Conservation (phyloP, 2,329 filamentous ascomycete genomes). For the Akanthomyces uredinophilus region DNA sequence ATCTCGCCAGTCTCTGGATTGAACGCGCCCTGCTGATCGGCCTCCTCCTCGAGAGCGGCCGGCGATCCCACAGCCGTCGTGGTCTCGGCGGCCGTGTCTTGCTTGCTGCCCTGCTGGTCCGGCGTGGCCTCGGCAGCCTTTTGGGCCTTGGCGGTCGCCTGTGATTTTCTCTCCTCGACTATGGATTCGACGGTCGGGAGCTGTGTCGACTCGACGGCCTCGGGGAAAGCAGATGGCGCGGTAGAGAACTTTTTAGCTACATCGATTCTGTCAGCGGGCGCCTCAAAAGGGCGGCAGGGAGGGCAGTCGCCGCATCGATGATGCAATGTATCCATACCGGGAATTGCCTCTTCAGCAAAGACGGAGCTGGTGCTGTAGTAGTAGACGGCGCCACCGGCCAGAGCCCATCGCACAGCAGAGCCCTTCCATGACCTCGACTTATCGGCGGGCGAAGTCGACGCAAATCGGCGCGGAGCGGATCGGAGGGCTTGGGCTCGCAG, state of each 20-base stretch:
- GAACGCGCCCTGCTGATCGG: conserved; percentile 83
- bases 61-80: conserved; percentile 32
- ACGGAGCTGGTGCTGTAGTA: conserved; percentile 88
- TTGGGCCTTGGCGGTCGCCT: conserved; percentile 20
- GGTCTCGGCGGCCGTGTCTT: conserved; percentile 19
- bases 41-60: conserved; percentile 69
- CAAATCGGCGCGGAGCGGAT: conserved; percentile 43
- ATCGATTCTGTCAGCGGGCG: not conserved
- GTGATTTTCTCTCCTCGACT: conserved; percentile 50
- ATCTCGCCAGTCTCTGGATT: conserved; percentile 99
- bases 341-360: conserved; percentile 75
- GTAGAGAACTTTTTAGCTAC: conserved; percentile 26
- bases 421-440: conserved; percentile 81
- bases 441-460: conserved; percentile 48
- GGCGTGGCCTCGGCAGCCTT: conserved; percentile 26
- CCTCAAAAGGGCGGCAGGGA: not conserved
- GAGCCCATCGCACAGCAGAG: conserved; percentile 64
- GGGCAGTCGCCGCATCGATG: not conserved
- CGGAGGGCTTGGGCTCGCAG: conserved; percentile 36
- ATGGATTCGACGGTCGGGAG: conserved; percentile 63
- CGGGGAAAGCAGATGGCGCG: conserved; percentile 48
- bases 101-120: conserved; percentile 21
- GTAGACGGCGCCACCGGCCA: conserved; percentile 75
- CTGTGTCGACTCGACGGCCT: conserved; percentile 36
- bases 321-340: conserved; percentile 45